Base-by-base conservation (phyloP, 768 basidiomycete genomes). In the Naematelia encephala region DNA sequence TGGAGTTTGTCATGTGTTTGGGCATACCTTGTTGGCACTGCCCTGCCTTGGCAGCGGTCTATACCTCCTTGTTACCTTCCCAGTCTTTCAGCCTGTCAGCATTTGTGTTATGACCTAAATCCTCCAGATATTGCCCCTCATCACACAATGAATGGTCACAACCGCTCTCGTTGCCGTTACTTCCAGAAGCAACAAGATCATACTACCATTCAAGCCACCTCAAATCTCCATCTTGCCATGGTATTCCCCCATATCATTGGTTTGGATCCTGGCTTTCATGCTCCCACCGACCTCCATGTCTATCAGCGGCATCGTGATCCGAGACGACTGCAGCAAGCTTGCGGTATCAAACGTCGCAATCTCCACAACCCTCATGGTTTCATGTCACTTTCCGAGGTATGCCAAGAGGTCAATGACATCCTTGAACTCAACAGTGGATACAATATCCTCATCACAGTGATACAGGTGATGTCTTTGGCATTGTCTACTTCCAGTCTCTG, bases 21-120 rank as follows among this genome's bases (percentile, higher is more conserved):
- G 44, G 49, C 49, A 50, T 50, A 26, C 14, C 26, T 50, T 50
- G 49, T 50, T n/a, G 26, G 14, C 49, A 50, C 49, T 50, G 49
- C 49, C 28, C 49, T 5, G 26, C 49, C 49, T 8, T 4, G 22
- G 22, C 49, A 23, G 4, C 49, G 28, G 26, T 8, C 49, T n/a
- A 5, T 50, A 11, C 39, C 11, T 43, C 11, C 11, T 43, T n/a
- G 19, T n/a, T 11, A 43, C 39, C 28, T 8, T 22, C 13, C 11
- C 47, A 11, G 47, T 26, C 28, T 16, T 5, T 23, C 26, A 23
- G 4, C 8, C 4, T 50, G 49, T 23, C n/a, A 48, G n/a, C n/a
- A n/a, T n/a, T n/a, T n/a, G n/a, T n/a, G n/a, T n/a, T n/a, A n/a
- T n/a, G n/a, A n/a, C n/a, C n/a, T 22, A 48, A 50, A 50, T 19